Evolutionary conservation across 2,329 filamentous ascomycete species (phyloP).

Genomic region (Aspergillus sp.): DNA sequence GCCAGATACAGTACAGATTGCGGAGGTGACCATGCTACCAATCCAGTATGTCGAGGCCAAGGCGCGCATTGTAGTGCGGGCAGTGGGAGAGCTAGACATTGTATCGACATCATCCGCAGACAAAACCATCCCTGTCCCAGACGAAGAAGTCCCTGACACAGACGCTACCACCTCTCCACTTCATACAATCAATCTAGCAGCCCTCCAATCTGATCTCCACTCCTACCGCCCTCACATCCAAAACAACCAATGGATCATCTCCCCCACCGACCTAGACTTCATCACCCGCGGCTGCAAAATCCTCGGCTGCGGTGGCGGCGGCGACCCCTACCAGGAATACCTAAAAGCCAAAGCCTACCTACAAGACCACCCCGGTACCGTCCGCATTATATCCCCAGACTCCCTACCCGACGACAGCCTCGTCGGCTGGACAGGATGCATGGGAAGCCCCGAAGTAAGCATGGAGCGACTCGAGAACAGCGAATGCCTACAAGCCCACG

Average conservation of each 20-base stretch:
- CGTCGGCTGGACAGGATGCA: slow-evolving; percentile 57
- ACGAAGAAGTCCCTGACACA: neutral
- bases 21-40: slow-evolving; percentile 41
- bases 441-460: slow-evolving; percentile 61
- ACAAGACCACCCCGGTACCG: neutral
- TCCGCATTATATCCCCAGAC: slow-evolving; percentile 2
- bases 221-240: slow-evolving; percentile 24
- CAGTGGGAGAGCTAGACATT: slow-evolving; percentile 28
- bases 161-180: neutral
- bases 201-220: slow-evolving; percentile 8
- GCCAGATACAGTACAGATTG: slow-evolving; percentile 36
- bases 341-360: slow-evolving; percentile 7
- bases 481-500: slow-evolving; percentile 49
- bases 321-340: slow-evolving; percentile 13
- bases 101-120: slow-evolving; percentile 2
- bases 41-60: slow-evolving; percentile 41
- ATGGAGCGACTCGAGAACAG: slow-evolving; percentile 63
- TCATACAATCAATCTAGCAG: no score
- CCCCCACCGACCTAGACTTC: slow-evolving; percentile 15
- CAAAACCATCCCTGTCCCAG: slow-evolving; percentile 20
- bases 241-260: slow-evolving; percentile 18
- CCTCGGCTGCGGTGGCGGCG: slow-evolving; percentile 17
- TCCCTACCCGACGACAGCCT: slow-evolving; percentile 54
- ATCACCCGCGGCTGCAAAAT: slow-evolving; percentile 19
- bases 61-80: slow-evolving; percentile 31